Evolutionary conservation across 148 eudicot species (phyloP).

Genomic region (Rhododendron henanense): DNA sequence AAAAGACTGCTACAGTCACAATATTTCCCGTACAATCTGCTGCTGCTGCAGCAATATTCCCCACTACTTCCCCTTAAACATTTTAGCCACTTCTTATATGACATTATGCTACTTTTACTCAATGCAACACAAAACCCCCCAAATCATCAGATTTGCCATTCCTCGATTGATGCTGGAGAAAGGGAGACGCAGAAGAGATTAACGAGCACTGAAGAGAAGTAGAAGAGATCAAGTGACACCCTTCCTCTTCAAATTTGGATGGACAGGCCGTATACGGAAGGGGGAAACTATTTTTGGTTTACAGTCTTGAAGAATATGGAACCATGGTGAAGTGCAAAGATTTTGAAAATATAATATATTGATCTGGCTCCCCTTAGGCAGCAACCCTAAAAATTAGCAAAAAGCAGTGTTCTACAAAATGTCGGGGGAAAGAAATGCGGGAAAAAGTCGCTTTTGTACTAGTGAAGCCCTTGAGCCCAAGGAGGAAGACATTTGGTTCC

Average conservation of each 20-base stretch:
- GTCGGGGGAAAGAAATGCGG: background rate
- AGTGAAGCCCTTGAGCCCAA: background rate
- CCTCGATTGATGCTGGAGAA: too few species aligned
- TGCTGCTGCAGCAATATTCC: background rate
- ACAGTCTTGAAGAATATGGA: background rate
- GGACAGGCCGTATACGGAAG: background rate
- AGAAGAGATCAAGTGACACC: too few species aligned
- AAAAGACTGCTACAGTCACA: background rate
- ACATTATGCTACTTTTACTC: background rate
- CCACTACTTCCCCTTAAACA: background rate
- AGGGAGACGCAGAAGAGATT: too few species aligned
- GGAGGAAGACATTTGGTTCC: background rate
- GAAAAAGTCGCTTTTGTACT: background rate
- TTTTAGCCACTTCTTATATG: background rate
- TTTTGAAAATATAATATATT: background rate
- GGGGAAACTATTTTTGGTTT: background rate
- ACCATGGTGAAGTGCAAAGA: background rate
- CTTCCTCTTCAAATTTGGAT: background rate
- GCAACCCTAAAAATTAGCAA: background rate
- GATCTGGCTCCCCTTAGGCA: background rate
- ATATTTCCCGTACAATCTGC: background rate
- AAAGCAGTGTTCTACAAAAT: background rate
- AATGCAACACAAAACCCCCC: background rate
- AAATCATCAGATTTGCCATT: background rate
- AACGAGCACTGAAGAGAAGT: too few species aligned